Percentiles rank a stretch among this genome's conserved stretches.
phyloP scores from a whole-genome alignment of 169 alveolate genomes.

The Plasmodium inui region DNA sequence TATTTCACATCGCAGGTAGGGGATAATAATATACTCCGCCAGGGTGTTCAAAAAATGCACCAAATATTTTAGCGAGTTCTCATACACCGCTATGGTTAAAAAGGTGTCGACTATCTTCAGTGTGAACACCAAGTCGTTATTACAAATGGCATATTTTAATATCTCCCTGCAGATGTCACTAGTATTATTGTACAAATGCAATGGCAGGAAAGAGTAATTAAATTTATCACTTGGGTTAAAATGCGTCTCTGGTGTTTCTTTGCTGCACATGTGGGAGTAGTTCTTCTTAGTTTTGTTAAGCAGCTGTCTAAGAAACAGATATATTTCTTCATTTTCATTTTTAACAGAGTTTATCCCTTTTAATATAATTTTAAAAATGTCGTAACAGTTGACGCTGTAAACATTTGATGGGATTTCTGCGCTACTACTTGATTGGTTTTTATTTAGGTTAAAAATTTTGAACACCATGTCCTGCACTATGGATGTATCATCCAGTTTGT shows the following conservation, averaged over 20 bases:
- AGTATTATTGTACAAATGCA: conserved; percentile 43
- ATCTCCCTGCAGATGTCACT: conserved; percentile 54
- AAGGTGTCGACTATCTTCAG: conserved; percentile 56
- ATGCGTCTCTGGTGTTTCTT: conserved; percentile 11
- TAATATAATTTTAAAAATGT: conserved; percentile 63
- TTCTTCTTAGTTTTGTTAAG: conserved; percentile 27
- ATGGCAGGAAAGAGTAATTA: conserved; percentile 26
- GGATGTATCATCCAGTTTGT: conserved; percentile 42
- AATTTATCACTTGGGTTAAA: not conserved
- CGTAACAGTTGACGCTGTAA: conserved; percentile 35
- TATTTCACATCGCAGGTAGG: conserved; percentile 58
- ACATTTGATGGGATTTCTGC: not conserved
- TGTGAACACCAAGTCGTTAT: conserved; percentile 57
- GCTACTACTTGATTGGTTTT: not conserved
- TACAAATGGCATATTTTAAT: conserved; percentile 63
- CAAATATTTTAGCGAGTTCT: conserved; percentile 57
- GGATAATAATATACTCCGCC: conserved; percentile 73
- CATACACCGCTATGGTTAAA: conserved; percentile 54
- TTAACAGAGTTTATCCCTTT: conserved; percentile 61
- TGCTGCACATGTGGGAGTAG: conserved; percentile 9
- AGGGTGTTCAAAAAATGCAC: conserved; percentile 63
- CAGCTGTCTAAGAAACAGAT: conserved; percentile 50
- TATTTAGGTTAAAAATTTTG: conserved; percentile 53
- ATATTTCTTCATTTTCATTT: conserved; percentile 61
- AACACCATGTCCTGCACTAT: conserved; percentile 58